Evolutionary conservation across 208 protist species (phyloP), one percentile per base, ranked within the genome.

Genomic region (Jaenimonas drosophilae): DNA sequence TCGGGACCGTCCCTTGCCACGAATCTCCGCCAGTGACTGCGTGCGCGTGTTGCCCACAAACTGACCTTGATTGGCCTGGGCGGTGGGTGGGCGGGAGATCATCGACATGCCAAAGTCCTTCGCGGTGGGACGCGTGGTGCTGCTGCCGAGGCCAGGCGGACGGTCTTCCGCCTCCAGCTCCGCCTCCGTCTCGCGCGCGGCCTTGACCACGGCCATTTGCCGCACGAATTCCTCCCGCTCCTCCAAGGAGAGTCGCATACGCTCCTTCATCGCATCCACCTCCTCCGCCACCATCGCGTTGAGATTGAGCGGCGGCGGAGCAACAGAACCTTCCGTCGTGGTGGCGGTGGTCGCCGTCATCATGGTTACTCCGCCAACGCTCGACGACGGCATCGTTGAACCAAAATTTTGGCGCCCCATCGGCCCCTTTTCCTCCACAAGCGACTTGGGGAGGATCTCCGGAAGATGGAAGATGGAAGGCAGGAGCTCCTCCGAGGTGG

Each of bases 241-340:
- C 25, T 59, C 49, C 37, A 81, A 42, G 4, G 73, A 64, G 27
- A 58, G 52, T 16, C 64, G 58, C 59, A 81, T 65, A 0, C 59
- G 52, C 2, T 52, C 29, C 14, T 52, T 61, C 53, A 76, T 62
- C 12, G 36, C 58, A 27, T 57, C 36, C 46, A 64, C 66, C 43
- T 76, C 69, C 4, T 34, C 40, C 6, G 58, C 40, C 16, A 76
- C 59, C 27, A 60, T 24, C 3, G 54, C 45, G 46, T 60, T 51
- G 17, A 60, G 32, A 37, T 53, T 60, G 19, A 27, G 32, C 37
- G 37, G 16, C 9, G 37, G 14, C 16, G 14, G 16, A 11, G 16
- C 14, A 11, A 42, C 37, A 20, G 14, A 7, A 20, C 37, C 37
- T 17, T 42, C 37, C 37, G 9, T 7, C 7, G 9, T 14, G 30